Evolutionary conservation across 352 stramenopile genomes (phyloP), one percentile per base, ranked within the genome.

Genomic region (Globisporangium sylvaticum): DNA sequence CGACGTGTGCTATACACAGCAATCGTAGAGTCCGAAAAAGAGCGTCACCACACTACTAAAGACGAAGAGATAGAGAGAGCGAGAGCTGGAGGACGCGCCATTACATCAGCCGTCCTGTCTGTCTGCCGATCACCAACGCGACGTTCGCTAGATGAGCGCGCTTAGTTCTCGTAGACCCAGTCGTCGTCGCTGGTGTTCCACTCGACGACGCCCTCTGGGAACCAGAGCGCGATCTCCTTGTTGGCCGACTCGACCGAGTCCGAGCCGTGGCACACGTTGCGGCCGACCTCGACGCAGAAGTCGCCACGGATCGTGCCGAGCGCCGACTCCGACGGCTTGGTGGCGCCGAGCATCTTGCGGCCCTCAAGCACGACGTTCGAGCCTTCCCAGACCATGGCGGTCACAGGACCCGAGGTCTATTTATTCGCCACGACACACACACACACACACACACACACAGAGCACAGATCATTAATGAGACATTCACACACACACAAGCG

Each of bases 191-290:
- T 87, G 48, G 93, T 85, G 78, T 78, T 79, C 88, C 94, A 99
- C 68, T 98, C 64, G 31, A 64, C 59, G 44, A 69, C 44, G 20
- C 64, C 64, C 46, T 69, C 64, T 53, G 64, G 62, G 89, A 99
- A 99, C 98, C 98, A 99, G 57, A 98, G 88, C 18, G 72, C 89
- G 81, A 99, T 99, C 83, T 99, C 98, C 66, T 97, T 89, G 56
- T 99, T 86, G 72, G 97, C 98, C 72, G 88, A 98, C 64, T 99
- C 97, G 24, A 99, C 96, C 64, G 95, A 95, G 79, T 99, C 97
- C 80, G 90, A 98, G 76, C 97, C 96, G 80, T 99, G 97, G 87
- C 93, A 98, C 66, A 98, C 94, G 80, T 98, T 99, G 69, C 95
- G 87, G 46, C 94, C 86, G 50, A 96, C 84, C 65, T 97, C 87